Conservation (phyloP, 2,329 filamentous ascomycete species). For the Diaporthe sp. region DNA sequence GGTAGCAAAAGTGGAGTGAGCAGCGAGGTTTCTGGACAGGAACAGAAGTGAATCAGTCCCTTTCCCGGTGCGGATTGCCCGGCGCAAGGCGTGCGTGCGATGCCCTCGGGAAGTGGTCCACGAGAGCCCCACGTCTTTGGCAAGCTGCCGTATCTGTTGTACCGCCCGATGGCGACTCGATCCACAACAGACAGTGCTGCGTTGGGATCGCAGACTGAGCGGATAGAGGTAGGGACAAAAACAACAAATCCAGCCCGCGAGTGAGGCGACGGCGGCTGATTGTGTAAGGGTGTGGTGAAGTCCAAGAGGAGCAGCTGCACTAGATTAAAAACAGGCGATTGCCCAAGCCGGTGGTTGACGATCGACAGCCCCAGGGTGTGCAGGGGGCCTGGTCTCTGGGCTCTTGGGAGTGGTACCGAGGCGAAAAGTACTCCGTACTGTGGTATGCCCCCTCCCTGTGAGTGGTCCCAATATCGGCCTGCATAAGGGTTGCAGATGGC, state of each 20-base stretch:
- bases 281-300: slow-evolving; percentile 18
- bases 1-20: neutral
- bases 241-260: slow-evolving; percentile 20
- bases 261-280: slow-evolving; percentile 24
- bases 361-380: slow-evolving; percentile 4
- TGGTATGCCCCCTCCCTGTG: slow-evolving; percentile 12
- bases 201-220: slow-evolving; percentile 5
- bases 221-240: neutral
- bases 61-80: neutral
- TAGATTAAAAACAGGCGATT: slow-evolving; percentile 32
- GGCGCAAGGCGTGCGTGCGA: slow-evolving; percentile 3
- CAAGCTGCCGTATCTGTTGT: neutral
- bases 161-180: neutral
- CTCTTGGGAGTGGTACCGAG: slow-evolving; percentile 23
- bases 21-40: neutral
- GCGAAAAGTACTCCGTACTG: slow-evolving; percentile 11
- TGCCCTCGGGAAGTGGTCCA: neutral
- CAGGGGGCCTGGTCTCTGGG: slow-evolving; percentile 7
- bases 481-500: slow-evolving; percentile 32
- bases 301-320: slow-evolving; percentile 14
- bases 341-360: slow-evolving; percentile 21
- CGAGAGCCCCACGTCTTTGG: slow-evolving; percentile 13
- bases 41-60: slow-evolving; percentile 27
- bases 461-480: slow-evolving; percentile 25
- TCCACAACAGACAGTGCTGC: slow-evolving; percentile 6